Evolutionary conservation across 768 basidiomycete species (phyloP), one percentile per base, ranked within the genome.

Genomic region (Leucosporidium scottii): DNA sequence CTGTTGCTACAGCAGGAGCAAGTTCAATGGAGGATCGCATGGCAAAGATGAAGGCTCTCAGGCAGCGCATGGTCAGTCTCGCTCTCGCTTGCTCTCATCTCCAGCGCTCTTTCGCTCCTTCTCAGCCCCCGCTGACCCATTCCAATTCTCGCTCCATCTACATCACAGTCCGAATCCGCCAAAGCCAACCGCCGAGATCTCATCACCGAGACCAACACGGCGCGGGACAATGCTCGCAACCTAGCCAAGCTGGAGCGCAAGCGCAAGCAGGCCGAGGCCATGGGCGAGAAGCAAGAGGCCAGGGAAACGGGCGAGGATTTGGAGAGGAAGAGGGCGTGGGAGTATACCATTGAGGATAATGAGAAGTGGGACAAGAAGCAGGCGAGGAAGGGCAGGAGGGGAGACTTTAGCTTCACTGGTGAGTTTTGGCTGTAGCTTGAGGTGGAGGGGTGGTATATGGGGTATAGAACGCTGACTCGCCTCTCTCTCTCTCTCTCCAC

Each of bases 331-430:
- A 91, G 90, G 83, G 91, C 92, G 75, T 97, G 92, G 92, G 90
- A 91, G 74, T 93, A 89, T 81, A 89, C 89, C 31, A 86, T 96
- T 65, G 91, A 97, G 79, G 91, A 97, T 79, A 94, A 93, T 76
- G 92, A 98, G 69, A 82, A 86, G 65, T 99, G 96, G 96, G 93
- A 96, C 81, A 89, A 89, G 82, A 91, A 93, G 78, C 78, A 84
- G 73, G 87, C 86, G 30, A 80, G 87, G 74, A 97, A 93, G 79
- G 85, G 84, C 70, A 82, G 91, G 77, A 83, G 90, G 78, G 90
- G 87, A 13, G 90, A 94, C 78, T 91, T 86, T 72, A 87, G 89
- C 78, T 98, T 96, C 77, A 89, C 94, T 76, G 90, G 94, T 93
- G 66, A 59, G 89, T 81, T 28, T 49, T 30, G 21, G 23, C 23